phyloP scores from a whole-genome alignment of 306 rosid species.

The Trifolium repens region DNA sequence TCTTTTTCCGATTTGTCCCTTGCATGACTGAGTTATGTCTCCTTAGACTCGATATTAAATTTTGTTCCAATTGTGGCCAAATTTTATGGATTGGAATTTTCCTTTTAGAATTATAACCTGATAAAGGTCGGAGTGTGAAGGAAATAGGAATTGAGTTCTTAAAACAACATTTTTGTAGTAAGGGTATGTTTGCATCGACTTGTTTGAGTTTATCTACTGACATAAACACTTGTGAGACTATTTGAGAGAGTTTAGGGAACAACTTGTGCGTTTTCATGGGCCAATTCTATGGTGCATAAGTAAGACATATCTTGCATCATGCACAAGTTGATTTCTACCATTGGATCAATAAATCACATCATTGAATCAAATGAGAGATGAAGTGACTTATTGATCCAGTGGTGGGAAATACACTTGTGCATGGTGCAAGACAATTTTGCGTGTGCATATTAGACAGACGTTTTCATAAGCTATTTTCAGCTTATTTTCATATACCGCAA shows the following conservation, averaged over 20 bases:
- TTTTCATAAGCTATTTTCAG: background rate
- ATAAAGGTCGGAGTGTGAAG: slow-evolving; percentile 17
- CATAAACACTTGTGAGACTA: background rate
- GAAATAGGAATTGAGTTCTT: slow-evolving; percentile 3
- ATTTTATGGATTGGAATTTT: slow-evolving; percentile 34
- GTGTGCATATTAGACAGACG: no score
- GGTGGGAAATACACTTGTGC: no score
- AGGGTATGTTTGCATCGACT: background rate
- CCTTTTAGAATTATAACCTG: slow-evolving; percentile 26
- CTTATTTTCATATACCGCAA: background rate
- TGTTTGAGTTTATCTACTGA: background rate
- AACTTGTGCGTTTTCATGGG: no score
- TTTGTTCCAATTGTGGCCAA: background rate
- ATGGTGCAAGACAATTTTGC: no score
- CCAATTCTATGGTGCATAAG: no score
- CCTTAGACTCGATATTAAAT: background rate
- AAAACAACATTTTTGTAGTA: background rate
- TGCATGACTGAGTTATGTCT: slow-evolving; percentile 33
- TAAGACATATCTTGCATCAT: no score
- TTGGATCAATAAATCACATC: no score
- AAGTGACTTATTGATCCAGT: no score
- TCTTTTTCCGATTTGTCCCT: slow-evolving; percentile 2
- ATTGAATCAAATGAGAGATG: no score
- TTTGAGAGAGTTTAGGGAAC: background rate
- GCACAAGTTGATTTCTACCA: no score